phyloP scores from a whole-genome alignment of 805 yeast species.

The Metahyphopichia silvanorum region DNA sequence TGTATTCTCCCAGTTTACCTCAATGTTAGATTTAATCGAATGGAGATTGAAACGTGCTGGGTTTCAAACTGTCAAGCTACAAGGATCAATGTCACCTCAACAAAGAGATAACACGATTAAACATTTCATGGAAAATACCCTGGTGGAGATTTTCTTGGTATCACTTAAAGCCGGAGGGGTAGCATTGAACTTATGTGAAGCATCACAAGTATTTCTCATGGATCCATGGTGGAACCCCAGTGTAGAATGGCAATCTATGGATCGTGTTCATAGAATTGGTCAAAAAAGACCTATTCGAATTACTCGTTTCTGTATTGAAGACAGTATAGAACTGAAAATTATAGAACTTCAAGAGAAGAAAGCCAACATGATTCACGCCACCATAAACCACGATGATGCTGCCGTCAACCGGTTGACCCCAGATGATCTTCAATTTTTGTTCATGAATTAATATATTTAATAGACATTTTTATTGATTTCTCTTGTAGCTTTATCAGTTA shows the following conservation, averaged over 20 bases:
- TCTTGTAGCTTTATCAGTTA: constrained; percentile 1
- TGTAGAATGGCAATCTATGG: constrained; percentile 98
- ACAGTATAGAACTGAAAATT: constrained; percentile 93
- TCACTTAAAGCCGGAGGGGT: constrained; percentile 99
- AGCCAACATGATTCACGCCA: constrained; percentile 97
- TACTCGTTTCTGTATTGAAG: constrained; percentile 91
- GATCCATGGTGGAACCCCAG: constrained; percentile 99
- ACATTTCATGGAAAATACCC: constrained; percentile 88
- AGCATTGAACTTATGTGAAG: constrained; percentile 93
- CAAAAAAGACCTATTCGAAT: constrained; percentile 92
- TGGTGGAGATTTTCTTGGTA: constrained; percentile 90
- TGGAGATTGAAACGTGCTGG: constrained; percentile 97
- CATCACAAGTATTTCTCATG: constrained; percentile 90
- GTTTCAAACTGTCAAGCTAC: constrained; percentile 87
- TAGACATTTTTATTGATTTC: neutral
- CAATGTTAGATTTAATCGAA: constrained; percentile 93
- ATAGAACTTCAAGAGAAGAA: constrained; percentile 95
- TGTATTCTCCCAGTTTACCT: constrained; percentile 95
- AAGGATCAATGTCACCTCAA: constrained; percentile 95
- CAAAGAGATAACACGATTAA: constrained; percentile 91
- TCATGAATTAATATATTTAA: constrained; percentile 55
- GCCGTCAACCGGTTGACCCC: constrained; percentile 89
- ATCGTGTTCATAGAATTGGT: constrained; percentile 96
- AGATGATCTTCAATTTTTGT: constrained; percentile 91
- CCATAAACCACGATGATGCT: constrained; percentile 86